These are phyloP conservation scores for Vitis cinerea DNA, from an alignment of 164 flowering plant species.

Conservation along the genomic window DNA sequence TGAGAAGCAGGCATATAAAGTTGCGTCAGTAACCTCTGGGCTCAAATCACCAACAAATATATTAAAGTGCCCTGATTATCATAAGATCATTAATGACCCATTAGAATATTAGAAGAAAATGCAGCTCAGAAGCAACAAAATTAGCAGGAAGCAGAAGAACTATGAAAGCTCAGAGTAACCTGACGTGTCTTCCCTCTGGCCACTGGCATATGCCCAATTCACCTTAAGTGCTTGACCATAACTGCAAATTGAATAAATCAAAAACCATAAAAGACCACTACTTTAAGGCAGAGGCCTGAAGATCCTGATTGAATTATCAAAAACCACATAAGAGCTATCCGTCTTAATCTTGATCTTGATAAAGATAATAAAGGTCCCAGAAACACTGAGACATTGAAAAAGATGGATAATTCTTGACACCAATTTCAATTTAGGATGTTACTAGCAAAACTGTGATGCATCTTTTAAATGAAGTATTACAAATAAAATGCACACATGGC, in stretches of 20 bases:
- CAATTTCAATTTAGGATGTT: too few relatives aligned
- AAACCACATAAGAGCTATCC: neutral
- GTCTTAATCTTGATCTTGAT: too few relatives aligned
- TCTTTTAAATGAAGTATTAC: too few relatives aligned
- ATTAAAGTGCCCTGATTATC: conserved; percentile 73
- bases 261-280: neutral
- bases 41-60: conserved; percentile 97
- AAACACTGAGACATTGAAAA: too few relatives aligned
- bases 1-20: conserved; percentile 88
- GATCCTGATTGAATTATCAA: neutral
- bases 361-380: too few relatives aligned
- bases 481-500: too few relatives aligned
- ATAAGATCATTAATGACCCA: conserved; percentile 11
- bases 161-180: conserved; percentile 26
- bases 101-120: neutral
- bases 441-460: too few relatives aligned
- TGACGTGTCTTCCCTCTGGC: conserved; percentile 98
- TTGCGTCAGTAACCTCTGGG: conserved; percentile 99
- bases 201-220: conserved; percentile 99
- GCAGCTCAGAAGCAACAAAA: neutral
- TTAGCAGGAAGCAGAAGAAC: neutral
- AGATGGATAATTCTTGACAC: too few relatives aligned
- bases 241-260: conserved; percentile 39
- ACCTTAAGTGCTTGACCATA: conserved; percentile 99
- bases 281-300: neutral